A percentile compares a stretch with the other conserved stretches of the same genome.
phyloP scores from a whole-genome alignment of 2,329 filamentous ascomycete species.

The Huntiella moniliformis region DNA sequence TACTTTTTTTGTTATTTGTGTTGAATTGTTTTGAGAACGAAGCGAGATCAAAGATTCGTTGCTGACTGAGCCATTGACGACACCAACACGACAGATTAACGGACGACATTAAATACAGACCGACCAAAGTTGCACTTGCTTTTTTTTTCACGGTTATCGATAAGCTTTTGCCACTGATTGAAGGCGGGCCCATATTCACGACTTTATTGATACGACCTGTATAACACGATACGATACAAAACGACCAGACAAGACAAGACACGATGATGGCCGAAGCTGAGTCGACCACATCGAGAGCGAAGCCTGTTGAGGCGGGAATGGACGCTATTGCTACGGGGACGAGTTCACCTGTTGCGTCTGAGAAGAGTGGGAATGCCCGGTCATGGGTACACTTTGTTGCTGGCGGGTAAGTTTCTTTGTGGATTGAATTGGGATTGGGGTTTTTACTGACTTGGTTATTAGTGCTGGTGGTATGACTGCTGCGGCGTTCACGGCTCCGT shows the following conservation, averaged over 20 bases:
- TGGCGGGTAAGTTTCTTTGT: conserved; percentile 47
- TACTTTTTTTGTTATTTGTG: too few species aligned
- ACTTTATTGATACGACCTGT: too few species aligned
- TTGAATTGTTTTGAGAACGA: too few species aligned
- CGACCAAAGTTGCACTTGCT: too few species aligned
- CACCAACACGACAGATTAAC: too few species aligned
- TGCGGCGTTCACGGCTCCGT: conserved; percentile 77
- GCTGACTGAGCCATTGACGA: too few species aligned
- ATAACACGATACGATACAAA: background rate
- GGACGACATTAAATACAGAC: too few species aligned
- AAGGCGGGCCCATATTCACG: too few species aligned
- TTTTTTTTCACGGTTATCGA: too few species aligned
- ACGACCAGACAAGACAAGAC: background rate
- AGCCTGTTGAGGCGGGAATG: conserved; percentile 14
- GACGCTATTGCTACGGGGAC: background rate
- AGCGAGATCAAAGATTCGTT: too few species aligned
- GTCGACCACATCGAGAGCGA: conserved; percentile 23
- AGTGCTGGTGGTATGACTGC: conserved; percentile 82
- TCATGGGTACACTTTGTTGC: conserved; percentile 87
- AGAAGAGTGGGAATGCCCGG: conserved; percentile 40
- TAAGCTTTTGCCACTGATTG: too few species aligned
- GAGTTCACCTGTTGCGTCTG: background rate
- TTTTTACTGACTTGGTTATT: conserved; percentile 7
- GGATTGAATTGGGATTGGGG: background rate
- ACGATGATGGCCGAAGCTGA: conserved; percentile 1